These are phyloP conservation scores for Xylaria multiplex DNA, from an alignment of 2,329 filamentous ascomycete species.

Conservation along the genomic window DNA sequence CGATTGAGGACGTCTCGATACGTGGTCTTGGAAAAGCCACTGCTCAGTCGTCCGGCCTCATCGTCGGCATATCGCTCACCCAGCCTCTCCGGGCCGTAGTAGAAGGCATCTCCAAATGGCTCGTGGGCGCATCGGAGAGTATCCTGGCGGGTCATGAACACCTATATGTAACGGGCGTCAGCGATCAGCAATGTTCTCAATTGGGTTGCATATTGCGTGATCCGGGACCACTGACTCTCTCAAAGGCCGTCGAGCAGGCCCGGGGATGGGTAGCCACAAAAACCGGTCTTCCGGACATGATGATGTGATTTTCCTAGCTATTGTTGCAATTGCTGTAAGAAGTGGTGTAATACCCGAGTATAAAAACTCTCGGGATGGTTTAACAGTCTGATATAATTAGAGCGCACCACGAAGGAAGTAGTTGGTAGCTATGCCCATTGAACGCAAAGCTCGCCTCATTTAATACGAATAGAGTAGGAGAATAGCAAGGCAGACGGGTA, in stretches of 20 bases:
- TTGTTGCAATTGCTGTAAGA: constrained; percentile 44
- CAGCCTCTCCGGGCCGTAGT: constrained; percentile 91
- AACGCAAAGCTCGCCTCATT: constrained; percentile 41
- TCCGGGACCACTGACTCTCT: constrained; percentile 71
- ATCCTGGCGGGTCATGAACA: constrained; percentile 94
- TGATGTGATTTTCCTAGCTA: constrained; percentile 41
- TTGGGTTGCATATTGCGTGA: constrained; percentile 31
- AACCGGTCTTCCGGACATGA: constrained; percentile 82
- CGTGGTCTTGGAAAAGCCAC: constrained; percentile 75
- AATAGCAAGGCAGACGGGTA: constrained; percentile 10
- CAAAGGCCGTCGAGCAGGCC: constrained; percentile 96
- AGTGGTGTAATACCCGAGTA: constrained; percentile 9
- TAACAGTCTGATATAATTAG: constrained; percentile 32
- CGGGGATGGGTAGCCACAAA: constrained; percentile 94
- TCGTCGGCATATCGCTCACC: constrained; percentile 82
- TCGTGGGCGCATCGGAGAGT: constrained; percentile 88
- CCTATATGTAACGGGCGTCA: constrained; percentile 59
- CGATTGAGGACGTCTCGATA: constrained; percentile 81
- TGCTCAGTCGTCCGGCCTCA: constrained; percentile 61
- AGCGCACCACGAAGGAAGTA: constrained; percentile 48
- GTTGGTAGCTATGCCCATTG: constrained; percentile 42
- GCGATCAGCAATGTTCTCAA: constrained; percentile 24
- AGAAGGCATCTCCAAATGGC: constrained; percentile 96
- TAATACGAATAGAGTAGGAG: constrained; percentile 4
- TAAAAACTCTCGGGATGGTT: background rate